Conservation (phyloP, 2,329 filamentous ascomycete genomes). For the Proliferodiscus dingleyae region DNA sequence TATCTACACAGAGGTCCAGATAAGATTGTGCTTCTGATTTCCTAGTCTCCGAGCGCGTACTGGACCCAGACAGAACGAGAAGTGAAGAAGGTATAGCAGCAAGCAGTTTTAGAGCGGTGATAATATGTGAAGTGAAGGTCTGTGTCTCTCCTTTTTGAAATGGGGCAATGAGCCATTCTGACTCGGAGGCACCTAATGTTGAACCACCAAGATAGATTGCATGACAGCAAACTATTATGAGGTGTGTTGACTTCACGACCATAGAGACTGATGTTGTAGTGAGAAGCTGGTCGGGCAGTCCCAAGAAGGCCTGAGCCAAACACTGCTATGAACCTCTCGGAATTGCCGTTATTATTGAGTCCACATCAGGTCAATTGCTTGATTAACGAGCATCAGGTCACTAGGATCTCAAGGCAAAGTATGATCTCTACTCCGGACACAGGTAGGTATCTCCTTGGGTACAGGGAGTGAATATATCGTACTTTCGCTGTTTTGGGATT, state of each 20-base stretch:
- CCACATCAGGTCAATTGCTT: too few relatives aligned
- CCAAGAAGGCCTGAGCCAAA: too few relatives aligned
- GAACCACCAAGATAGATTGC: constrained; percentile 66
- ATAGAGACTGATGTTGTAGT: not conserved
- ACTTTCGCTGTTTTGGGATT: too few relatives aligned
- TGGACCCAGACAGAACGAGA: constrained; percentile 25
- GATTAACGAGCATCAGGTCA: too few relatives aligned
- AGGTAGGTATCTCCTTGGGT: too few relatives aligned
- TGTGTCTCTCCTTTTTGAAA: constrained; percentile 76
- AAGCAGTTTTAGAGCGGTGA: constrained; percentile 55
- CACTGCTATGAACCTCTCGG: too few relatives aligned
- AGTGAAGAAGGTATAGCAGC: constrained; percentile 33
- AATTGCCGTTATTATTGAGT: too few relatives aligned
- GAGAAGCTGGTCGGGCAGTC: not conserved
- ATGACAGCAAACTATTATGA: constrained; percentile 81
- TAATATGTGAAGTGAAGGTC: constrained; percentile 74
- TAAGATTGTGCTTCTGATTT: constrained; percentile 62
- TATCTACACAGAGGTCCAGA: constrained; percentile 41
- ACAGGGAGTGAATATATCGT: too few relatives aligned
- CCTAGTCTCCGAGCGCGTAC: constrained; percentile 51
- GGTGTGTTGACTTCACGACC: constrained; percentile 35
- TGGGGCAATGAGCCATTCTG: constrained; percentile 67
- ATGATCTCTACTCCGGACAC: too few relatives aligned
- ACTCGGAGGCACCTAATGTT: constrained; percentile 36
- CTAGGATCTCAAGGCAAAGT: too few relatives aligned